Evolutionary conservation across 225 moss, liverwort and hornwort species (phyloP), one percentile per base, ranked within the genome.

Genomic region (Polytrichum commune): DNA sequence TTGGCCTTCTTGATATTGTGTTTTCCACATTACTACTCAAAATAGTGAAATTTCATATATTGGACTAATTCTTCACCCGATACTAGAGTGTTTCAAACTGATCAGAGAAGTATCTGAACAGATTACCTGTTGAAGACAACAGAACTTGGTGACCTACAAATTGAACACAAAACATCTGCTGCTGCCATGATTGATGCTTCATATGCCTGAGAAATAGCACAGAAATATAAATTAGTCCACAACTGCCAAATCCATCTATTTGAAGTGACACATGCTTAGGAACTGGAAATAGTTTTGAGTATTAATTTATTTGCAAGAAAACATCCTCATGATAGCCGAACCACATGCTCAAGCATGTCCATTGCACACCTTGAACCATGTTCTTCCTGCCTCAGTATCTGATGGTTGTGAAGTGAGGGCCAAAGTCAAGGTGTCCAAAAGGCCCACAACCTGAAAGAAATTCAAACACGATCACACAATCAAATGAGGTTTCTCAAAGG

Each of bases 111-210:
- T 46, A 46, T 46, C 60, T 22, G 60, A 61, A 26, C 7, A 69
- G 64, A 57, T 35, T 82, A 93, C 95, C 95, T 83, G 69, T 89
- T 82, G 64, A 93, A 91, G 70, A 98, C 95, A 53, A 90, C 98
- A 80, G 85, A 64, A 82, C 89, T 91, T 20, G 88, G 72, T 67
- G 85, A 90, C 79, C 93, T 88, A 66, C 82, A 90, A 64, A 95
- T 86, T 72, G 90, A 78, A 86, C 98, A 98, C 23, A 98, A 75
- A 6, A 93, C 88, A 77, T 93, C 91, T 67, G 92, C 91, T 53
- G 95, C 93, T 27, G 90, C 79, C 81, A 90, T 75, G 53, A 95
- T 80, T 72, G 98, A 83, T 25, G 84, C 90, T 63, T 98, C 95
- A 75, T 86, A 98, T 32, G 84, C 90, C 95, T 96, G 80, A 63